Evolutionary conservation across 1,139 yeast genomes (phyloP), one percentile per base, ranked within the genome.

Genomic region (Scheffersomyces illinoinensis): DNA sequence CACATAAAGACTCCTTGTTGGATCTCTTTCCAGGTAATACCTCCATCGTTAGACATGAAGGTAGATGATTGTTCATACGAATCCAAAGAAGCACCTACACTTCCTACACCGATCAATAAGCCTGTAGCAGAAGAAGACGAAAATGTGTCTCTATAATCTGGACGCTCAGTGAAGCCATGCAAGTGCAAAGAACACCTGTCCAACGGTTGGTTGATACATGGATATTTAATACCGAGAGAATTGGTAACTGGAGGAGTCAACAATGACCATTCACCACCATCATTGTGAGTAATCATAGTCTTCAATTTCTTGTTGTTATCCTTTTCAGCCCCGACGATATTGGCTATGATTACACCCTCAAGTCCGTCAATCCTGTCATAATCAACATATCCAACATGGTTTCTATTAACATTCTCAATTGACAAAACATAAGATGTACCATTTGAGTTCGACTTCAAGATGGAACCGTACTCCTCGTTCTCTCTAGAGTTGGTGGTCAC

Each of bases 81-180:
- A 3, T 76, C 75, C 59, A 95, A 77, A 20, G 69, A 66, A 47
- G 83, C 85, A 5, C 99, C 99, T 53, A 93, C 97, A 71, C 90
- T 93, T 48, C 99, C 99, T 19, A 90, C 86, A 17, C 91, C 98
- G 62, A 95, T 81, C 79, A 95, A 75, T 71, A 93, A 74, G 0
- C 99, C 99, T 19, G 90, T 82, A 0, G 98, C 98, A 6, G 97
- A 89, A 0, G 91, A 87, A 0, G 98, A 93, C 0, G 97, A 90
- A 66, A 79, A 91, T 0, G 97, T 88, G 68, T 95, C 98, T 67
- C 98, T 84, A 60, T 80, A 79, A 72, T 93, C 98, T 4, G 78
- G 77, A 64, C 98, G 83, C 71, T 95, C 98, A 0, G 98, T 93
- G 69, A 85, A 93, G 0, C 98, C 97, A 72, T 93, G 98, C 55